phyloP scores from a whole-genome alignment of 257 asterid species.

The Hygrophila difformis region DNA sequence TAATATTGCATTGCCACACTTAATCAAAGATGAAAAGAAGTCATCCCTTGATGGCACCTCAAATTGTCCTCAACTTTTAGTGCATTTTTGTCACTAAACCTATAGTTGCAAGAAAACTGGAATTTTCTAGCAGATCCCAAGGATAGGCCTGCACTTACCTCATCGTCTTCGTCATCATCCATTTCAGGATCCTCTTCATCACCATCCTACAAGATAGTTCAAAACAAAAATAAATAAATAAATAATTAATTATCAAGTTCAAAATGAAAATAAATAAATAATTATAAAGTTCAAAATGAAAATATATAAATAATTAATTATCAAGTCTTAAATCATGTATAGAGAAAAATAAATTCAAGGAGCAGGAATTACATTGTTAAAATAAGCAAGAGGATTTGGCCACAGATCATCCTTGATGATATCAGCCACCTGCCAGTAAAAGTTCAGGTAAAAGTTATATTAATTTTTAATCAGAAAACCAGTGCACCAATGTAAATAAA shows the following conservation, averaged over 20 bases:
- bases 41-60: too few relatives aligned
- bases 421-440: constrained; percentile 55
- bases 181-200: constrained; percentile 51
- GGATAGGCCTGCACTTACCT: too few relatives aligned
- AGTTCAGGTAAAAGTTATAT: neutral
- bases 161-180: constrained; percentile 23
- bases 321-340: too few relatives aligned
- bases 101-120: too few relatives aligned
- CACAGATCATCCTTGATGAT: constrained; percentile 68
- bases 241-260: neutral
- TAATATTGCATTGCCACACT: too few relatives aligned
- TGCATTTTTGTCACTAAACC: too few relatives aligned
- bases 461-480: neutral
- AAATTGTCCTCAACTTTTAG: too few relatives aligned
- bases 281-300: constrained; percentile 4
- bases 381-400: constrained; percentile 64
- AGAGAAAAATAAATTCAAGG: constrained; percentile 11
- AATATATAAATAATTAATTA: neutral
- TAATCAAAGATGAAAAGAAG: too few relatives aligned
- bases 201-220: constrained; percentile 29
- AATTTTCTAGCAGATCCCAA: too few relatives aligned
- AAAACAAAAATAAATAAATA: neutral
- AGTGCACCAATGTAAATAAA: neutral
- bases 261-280: neutral
- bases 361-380: constrained; percentile 35